Base-by-base conservation (phyloP, 768 basidiomycete species). In the Auricularia sp. region DNA sequence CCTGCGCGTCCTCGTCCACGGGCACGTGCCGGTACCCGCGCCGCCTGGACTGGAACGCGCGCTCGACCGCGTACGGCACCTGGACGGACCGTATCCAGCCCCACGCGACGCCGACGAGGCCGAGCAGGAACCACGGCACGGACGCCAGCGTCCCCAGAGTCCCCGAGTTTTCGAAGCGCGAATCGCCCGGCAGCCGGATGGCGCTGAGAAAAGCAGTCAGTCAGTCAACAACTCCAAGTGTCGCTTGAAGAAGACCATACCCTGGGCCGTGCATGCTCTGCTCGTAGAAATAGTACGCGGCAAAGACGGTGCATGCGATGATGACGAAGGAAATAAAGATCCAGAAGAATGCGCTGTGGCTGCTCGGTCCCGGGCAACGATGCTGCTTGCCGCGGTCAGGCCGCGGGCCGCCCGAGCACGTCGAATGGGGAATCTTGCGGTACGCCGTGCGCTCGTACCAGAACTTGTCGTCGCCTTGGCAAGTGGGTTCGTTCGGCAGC, bases 381-480 rank as follows among this genome's bases (percentile, higher is more conserved):
- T 99, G 96, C 5, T 67, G 67, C 6, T 71, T 70, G 3, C 97
- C 97, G 44, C 79, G 85, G 73, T 99, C 93, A 12, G 82, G 85
- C n/a, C 90, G 82, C 1, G 75, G 67, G 3, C 95, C 96, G 4
- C 85, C 94, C 62, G 86, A 84, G 72, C 97, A 99, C 23, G 80
- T 84, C 42, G 95, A 96, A 73, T 89, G 90, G 0, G 90, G 90
- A 60, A 98, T 91, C 75, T 91, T 87, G 61, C 94, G 90, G 72
- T 96, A 96, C 3, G 87, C 77, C 0, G 96, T 98, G 34, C 93
- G 86, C 62, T 93, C 93, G 72, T 94, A 98, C 97, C 97, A 99
- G 73, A 81, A 91, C 3, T 88, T 85, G 56, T 86, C 86, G 21
- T 79, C 82, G 10, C 75, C 74, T 23, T 75, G 77, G 70, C 91